Evolutionary conservation across 805 yeast species (phyloP).

Genomic region (Saccharomyces mikatae): DNA sequence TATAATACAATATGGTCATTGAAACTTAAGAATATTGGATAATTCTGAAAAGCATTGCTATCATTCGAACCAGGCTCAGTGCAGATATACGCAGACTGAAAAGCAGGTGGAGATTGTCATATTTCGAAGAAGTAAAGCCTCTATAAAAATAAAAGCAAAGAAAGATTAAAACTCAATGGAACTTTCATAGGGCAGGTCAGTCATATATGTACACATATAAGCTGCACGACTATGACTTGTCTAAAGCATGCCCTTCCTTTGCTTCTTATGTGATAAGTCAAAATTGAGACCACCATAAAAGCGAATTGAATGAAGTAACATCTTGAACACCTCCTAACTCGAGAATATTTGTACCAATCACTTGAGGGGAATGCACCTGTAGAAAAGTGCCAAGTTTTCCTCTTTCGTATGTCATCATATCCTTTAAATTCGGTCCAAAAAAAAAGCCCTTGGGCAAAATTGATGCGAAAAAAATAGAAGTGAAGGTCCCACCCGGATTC

Average conservation of each 20-base stretch:
- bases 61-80: neutral
- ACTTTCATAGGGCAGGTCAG: neutral
- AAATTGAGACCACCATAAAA: neutral
- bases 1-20: neutral
- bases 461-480: constrained; percentile 12
- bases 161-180: neutral
- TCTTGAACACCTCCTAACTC: neutral
- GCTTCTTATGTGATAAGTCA: neutral
- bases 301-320: neutral
- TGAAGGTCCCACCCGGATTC: constrained; percentile 75
- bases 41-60: neutral
- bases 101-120: neutral
- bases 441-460: neutral
- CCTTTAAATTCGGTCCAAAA: neutral
- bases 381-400: too few relatives aligned
- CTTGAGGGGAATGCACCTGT: neutral
- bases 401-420: too few relatives aligned
- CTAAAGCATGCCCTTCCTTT: neutral
- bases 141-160: neutral
- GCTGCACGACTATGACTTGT: neutral
- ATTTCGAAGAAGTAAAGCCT: neutral
- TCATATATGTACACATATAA: too few relatives aligned
- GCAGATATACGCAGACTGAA: neutral
- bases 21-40: neutral
- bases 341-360: neutral